These are phyloP conservation scores for Kodamaea suecica DNA, from an alignment of 1,139 yeast species.

Conservation along the genomic window DNA sequence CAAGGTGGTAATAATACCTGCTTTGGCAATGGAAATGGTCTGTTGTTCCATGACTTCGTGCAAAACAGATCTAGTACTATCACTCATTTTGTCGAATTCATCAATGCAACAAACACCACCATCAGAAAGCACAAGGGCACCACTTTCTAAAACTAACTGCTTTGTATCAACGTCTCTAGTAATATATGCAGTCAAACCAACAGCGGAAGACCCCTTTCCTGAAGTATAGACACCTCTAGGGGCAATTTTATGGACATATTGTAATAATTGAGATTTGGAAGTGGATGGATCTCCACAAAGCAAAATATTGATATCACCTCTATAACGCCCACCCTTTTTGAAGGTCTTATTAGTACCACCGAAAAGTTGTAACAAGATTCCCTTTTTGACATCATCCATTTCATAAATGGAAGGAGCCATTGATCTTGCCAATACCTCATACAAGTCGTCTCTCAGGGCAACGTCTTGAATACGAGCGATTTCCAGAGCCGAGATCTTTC, in stretches of 20 bases:
- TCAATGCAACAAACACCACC: constrained; percentile 99
- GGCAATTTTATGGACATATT: constrained; percentile 94
- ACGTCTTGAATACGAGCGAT: constrained; percentile 58
- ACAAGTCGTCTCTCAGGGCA: constrained; percentile 70
- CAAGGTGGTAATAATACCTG: constrained; percentile 94
- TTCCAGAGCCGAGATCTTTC: constrained; percentile 68
- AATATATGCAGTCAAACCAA: constrained; percentile 95
- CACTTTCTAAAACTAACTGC: constrained; percentile 90
- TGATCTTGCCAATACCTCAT: constrained; percentile 85
- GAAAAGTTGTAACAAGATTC: constrained; percentile 83
- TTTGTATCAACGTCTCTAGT: constrained; percentile 92
- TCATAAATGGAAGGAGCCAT: constrained; percentile 95
- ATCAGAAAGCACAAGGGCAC: constrained; percentile 94
- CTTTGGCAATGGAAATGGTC: constrained; percentile 95
- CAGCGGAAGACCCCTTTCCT: constrained; percentile 98
- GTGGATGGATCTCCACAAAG: constrained; percentile 99
- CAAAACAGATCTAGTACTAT: constrained; percentile 86
- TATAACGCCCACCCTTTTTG: constrained; percentile 85
- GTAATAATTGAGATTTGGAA: constrained; percentile 88
- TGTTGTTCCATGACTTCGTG: constrained; percentile 99
- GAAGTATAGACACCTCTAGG: constrained; percentile 98
- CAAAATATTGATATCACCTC: constrained; percentile 91
- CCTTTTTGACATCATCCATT: constrained; percentile 95
- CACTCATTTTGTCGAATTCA: constrained; percentile 97
- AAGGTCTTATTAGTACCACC: constrained; percentile 94